Conservation (phyloP, 257 asterid species). For the Solanum chilense region DNA sequence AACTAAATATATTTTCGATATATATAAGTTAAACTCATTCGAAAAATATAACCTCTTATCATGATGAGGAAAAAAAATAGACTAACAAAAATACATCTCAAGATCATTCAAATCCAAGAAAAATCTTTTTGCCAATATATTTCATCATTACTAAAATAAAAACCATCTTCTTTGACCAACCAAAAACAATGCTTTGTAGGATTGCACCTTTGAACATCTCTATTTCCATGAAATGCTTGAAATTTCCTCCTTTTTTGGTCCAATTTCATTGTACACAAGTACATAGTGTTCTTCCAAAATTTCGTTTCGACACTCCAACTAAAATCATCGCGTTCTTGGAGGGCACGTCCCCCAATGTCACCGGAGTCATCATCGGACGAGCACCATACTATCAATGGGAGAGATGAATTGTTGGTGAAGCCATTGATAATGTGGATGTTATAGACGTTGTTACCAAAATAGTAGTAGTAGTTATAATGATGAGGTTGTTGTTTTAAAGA, state of each 20-base stretch:
- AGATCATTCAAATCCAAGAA: conserved; percentile 1
- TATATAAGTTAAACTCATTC: background rate
- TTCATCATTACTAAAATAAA: conserved; percentile 11
- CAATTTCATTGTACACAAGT: conserved; percentile 5
- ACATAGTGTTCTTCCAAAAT: background rate
- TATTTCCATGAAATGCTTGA: conserved; percentile 2
- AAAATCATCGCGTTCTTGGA: conserved; percentile 9
- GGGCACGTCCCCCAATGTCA: conserved; percentile 11
- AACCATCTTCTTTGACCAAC: conserved; percentile 16
- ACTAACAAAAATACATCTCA: background rate
- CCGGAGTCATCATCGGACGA: background rate
- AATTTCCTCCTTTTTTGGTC: conserved; percentile 5
- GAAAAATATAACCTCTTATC: background rate
- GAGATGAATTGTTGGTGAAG: conserved; percentile 13
- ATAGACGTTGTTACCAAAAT: background rate
- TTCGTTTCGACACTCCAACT: conserved; percentile 4
- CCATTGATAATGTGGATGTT: conserved; percentile 9
- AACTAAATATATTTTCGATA: background rate
- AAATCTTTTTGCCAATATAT: background rate
- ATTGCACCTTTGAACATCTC: background rate
- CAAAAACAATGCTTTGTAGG: conserved; percentile 4
- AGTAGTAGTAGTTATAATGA: background rate
- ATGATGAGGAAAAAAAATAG: background rate
- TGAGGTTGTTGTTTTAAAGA: background rate
- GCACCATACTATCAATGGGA: conserved; percentile 6